Conservation (phyloP, 495 filamentous ascomycete genomes). For the Penicillium goetzii region DNA sequence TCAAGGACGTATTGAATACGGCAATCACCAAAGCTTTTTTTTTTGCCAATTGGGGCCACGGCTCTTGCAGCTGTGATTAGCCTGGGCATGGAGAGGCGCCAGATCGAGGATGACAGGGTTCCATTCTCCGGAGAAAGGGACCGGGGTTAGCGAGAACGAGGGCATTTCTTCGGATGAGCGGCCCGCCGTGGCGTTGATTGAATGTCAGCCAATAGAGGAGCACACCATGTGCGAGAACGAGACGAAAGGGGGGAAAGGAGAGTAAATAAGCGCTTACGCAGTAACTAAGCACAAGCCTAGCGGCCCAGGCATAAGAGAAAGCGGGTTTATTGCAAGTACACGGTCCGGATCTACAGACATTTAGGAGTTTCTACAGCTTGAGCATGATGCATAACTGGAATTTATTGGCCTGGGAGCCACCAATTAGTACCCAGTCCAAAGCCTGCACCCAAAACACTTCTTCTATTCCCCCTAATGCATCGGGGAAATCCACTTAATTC, state of each 20-base stretch:
- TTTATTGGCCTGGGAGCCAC: neutral
- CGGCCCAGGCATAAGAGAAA: neutral
- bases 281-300: neutral
- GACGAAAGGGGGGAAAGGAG: neutral
- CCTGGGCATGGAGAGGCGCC: constrained; percentile 6
- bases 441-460: neutral
- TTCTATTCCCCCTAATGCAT: neutral
- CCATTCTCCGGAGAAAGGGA: neutral
- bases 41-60: constrained; percentile 5
- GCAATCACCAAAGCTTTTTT: neutral
- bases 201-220: neutral
- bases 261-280: neutral
- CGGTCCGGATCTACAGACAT: neutral
- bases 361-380: neutral
- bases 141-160: neutral
- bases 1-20: constrained; percentile 8
- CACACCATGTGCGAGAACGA: neutral
- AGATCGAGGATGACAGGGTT: constrained; percentile 8
- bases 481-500: neutral
- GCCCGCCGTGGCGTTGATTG: neutral
- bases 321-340: neutral
- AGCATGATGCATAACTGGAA: neutral
- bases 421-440: neutral
- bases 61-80: constrained; percentile 4
- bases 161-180: constrained; percentile 1